Evolutionary conservation across 192 early-diverging fungal species (phyloP), one percentile per base, ranked within the genome.

Genomic region (Funneliformis mosseae): DNA sequence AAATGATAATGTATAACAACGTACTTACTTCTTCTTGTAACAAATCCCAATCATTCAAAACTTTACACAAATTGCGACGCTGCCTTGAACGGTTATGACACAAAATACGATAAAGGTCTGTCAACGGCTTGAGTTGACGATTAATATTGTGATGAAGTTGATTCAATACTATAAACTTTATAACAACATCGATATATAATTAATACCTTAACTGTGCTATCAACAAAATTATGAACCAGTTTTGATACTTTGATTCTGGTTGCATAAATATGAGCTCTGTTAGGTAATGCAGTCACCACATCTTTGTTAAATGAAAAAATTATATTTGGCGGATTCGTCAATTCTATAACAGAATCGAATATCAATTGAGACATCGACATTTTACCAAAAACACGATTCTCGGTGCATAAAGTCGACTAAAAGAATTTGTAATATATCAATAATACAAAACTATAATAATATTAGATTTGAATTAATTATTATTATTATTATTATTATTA

Each of bases 1-100:
- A 7, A 39, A 43, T 14, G 21, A 21, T 41, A 41, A 39, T 8
- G 16, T 4, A 43, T 39, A 70, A 70, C 25, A 48, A 48, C 25
- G 18, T 68, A 33, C 77, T 81, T 39, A 87, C 90, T 48, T 90
- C 84, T 41, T 85, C 84, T 71, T 92, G 90, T 46, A 92, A 66
- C 1, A 77, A 59, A 48, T 93, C 92, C 89, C 90, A 93, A 55
- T 87, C 83, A 0, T 75, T 81, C 0, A 92, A 69, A 39, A 90
- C 79, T 77, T 92, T 92, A 63, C 86, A 83, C 71, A 91, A 73
- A 46, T 90, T 86, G 21, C 92, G 76, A 27, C 88, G 81, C 81
- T 92, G 91, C 0, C 92, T 83, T 23, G 91, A 83, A 10, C 90
- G 88, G 55, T 93, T 93, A 66, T 89, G 88, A 18, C 89, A 90